Percentiles rank a stretch among this genome's conserved stretches.
Evolutionary conservation across 306 rosid genomes (phyloP).

Genomic region (Datisca glomerata): DNA sequence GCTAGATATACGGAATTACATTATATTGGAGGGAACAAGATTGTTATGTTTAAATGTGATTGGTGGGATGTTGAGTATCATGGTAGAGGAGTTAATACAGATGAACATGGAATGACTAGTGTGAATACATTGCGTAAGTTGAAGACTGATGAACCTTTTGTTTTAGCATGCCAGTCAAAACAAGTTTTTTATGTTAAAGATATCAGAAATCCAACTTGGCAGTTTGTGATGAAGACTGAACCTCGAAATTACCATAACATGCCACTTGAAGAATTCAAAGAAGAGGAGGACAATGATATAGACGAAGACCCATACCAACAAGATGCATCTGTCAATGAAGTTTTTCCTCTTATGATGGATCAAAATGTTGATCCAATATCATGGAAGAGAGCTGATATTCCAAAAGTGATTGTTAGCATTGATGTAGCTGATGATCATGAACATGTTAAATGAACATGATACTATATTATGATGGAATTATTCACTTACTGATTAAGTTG

Average conservation of each 20-base stretch:
- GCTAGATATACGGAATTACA: neutral
- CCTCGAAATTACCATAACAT: neutral
- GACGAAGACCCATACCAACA: neutral
- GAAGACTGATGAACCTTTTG: neutral
- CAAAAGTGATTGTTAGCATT: neutral
- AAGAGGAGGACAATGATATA: neutral
- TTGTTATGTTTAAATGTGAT: neutral
- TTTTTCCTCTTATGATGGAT: neutral
- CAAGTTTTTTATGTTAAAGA: neutral
- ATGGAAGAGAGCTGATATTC: neutral
- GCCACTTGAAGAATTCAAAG: neutral
- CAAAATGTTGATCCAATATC: neutral
- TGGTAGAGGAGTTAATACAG: neutral
- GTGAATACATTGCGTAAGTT: neutral
- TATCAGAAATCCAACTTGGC: neutral
- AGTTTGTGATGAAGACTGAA: neutral
- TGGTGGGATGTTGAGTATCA: neutral
- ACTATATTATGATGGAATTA: neutral
- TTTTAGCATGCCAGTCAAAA: neutral
- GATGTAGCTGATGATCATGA: neutral
- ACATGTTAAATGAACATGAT: neutral
- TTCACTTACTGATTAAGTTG: too few relatives aligned
- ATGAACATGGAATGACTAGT: neutral
- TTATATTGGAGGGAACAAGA: neutral
- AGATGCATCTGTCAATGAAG: neutral